phyloP scores from a whole-genome alignment of 2,329 filamentous ascomycete genomes.

The Sporothrix brasiliensis region DNA sequence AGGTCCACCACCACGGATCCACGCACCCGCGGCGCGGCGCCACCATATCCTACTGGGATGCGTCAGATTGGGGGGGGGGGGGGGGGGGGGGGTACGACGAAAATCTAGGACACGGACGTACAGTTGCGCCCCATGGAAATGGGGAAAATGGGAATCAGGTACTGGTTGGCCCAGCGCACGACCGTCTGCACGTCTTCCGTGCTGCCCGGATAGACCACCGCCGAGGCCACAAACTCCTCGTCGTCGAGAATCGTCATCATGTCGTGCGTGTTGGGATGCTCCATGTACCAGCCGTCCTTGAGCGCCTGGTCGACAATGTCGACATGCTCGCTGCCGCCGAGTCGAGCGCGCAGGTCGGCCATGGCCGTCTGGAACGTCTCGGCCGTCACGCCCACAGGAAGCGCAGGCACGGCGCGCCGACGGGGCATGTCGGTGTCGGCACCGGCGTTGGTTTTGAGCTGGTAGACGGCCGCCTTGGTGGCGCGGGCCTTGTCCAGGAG shows the following conservation, averaged over 20 bases:
- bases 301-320: constrained; percentile 48
- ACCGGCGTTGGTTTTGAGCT: constrained; percentile 42
- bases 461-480: constrained; percentile 44
- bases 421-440: constrained; percentile 34
- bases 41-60: constrained; percentile 47
- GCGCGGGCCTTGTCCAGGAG: constrained; percentile 45
- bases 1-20: constrained; percentile 55
- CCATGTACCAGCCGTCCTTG: constrained; percentile 43
- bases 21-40: constrained; percentile 55
- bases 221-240: constrained; percentile 49
- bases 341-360: constrained; percentile 43
- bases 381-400: constrained; percentile 47
- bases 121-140: constrained; percentile 53
- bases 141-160: constrained; percentile 51
- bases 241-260: constrained; percentile 48
- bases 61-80: not conserved
- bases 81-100: too few species aligned
- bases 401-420: constrained; percentile 42
- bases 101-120: not conserved
- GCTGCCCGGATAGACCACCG: constrained; percentile 49
- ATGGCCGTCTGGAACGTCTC: constrained; percentile 43
- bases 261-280: constrained; percentile 47
- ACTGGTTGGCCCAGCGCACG: constrained; percentile 41
- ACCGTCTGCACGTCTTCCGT: constrained; percentile 53
- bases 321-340: constrained; percentile 45